Conservation (phyloP, 2,329 filamentous ascomycete genomes). For the Xylaria sp. region DNA sequence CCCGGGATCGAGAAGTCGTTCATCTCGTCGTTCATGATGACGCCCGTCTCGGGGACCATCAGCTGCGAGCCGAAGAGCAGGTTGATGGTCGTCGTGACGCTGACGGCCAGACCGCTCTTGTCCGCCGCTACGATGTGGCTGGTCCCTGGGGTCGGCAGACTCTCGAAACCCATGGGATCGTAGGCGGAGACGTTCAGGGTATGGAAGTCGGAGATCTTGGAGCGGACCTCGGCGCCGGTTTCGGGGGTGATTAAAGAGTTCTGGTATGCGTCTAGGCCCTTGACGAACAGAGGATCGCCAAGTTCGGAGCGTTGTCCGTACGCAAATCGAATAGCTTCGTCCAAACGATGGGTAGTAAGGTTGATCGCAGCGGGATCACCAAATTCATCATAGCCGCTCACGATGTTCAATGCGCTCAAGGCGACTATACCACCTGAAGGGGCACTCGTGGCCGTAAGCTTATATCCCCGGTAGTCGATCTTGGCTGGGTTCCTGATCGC, state of each 20-base stretch:
- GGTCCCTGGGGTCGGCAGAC: constrained; percentile 71
- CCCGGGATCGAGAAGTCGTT: constrained; percentile 83
- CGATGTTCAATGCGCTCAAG: constrained; percentile 76
- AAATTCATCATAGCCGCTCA: constrained; percentile 76
- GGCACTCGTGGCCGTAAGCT: constrained; percentile 72
- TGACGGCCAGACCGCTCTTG: constrained; percentile 74
- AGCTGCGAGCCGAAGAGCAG: constrained; percentile 79
- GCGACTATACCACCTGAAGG: constrained; percentile 80
- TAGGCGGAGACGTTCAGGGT: constrained; percentile 57
- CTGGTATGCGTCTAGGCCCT: constrained; percentile 68
- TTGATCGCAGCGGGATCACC: constrained; percentile 63
- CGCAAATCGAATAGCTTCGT: constrained; percentile 84
- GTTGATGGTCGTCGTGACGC: constrained; percentile 84
- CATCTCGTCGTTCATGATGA: constrained; percentile 74
- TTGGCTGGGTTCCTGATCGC: constrained; percentile 68
- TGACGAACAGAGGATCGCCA: constrained; percentile 79
- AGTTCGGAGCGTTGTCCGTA: constrained; percentile 78
- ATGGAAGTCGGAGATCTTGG: constrained; percentile 55
- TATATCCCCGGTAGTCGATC: constrained; percentile 75
- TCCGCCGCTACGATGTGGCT: constrained; percentile 76
- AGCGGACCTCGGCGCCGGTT: constrained; percentile 63
- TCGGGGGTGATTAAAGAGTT: constrained; percentile 71
- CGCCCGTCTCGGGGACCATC: constrained; percentile 82
- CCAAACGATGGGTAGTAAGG: constrained; percentile 79
- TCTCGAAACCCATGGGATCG: constrained; percentile 58